Evolutionary conservation across 2,329 filamentous ascomycete species (phyloP).

Genomic region (Exophiala oligosperma): DNA sequence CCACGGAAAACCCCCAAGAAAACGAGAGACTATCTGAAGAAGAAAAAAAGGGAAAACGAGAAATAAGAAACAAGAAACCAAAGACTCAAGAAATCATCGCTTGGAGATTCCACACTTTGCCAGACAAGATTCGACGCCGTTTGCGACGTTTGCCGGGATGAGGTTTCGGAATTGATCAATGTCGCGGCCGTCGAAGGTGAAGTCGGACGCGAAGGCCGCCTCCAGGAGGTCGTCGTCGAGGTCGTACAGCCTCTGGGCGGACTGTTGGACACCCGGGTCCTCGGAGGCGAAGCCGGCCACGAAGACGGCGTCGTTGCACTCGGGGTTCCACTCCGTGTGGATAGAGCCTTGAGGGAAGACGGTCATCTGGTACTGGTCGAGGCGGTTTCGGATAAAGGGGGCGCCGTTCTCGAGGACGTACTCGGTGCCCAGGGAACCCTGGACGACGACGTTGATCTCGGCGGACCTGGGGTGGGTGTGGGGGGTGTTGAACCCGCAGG

Average conservation of each 20-base stretch:
- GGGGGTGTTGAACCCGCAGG: slow-evolving; percentile 58
- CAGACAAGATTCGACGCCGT: slow-evolving; percentile 56
- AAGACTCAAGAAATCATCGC: not conserved
- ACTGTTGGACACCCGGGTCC: slow-evolving; percentile 38
- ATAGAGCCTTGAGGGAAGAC: slow-evolving; percentile 57
- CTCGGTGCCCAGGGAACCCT: slow-evolving; percentile 51
- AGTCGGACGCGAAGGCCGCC: not conserved
- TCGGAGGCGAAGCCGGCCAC: slow-evolving; percentile 42
- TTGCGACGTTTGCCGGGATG: slow-evolving; percentile 53
- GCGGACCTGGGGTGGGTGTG: slow-evolving; percentile 56
- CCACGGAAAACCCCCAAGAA: no score
- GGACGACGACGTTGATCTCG: slow-evolving; percentile 54
- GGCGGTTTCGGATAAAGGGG: slow-evolving; percentile 32
- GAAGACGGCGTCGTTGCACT: slow-evolving; percentile 53
- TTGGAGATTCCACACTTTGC: slow-evolving; percentile 41
- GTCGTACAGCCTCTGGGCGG: slow-evolving; percentile 40
- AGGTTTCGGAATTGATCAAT: slow-evolving; percentile 46
- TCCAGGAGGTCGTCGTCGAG: not conserved
- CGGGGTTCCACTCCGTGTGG: slow-evolving; percentile 59
- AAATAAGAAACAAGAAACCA: not conserved
- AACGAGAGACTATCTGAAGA: no score
- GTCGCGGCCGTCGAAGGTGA: slow-evolving; percentile 47
- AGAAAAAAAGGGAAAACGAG: no score
- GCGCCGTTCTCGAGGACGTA: slow-evolving; percentile 56
- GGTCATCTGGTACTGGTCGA: slow-evolving; percentile 43